Conservation (phyloP, 176 grass and related monocot species). For the Eremochloa ophiuroides region DNA sequence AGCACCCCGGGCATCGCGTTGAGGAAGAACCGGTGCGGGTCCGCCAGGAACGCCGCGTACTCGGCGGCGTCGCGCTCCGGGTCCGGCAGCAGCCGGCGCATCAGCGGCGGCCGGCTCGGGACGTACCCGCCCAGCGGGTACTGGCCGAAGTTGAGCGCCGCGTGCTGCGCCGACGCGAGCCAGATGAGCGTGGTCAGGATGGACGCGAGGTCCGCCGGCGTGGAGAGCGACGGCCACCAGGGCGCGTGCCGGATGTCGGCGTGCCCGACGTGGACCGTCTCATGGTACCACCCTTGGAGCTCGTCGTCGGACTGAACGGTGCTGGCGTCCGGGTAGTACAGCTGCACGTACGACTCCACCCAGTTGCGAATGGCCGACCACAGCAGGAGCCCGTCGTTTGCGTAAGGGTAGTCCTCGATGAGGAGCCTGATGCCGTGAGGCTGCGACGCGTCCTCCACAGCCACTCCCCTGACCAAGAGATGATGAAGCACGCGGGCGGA, state of each 20-base stretch:
- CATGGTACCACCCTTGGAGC: slow-evolving; percentile 88
- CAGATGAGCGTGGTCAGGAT: slow-evolving; percentile 84
- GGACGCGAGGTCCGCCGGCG: slow-evolving; percentile 55
- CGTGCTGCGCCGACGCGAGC: slow-evolving; percentile 97
- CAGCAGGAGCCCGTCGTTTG: slow-evolving; percentile 84
- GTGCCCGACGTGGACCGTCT: slow-evolving; percentile 78
- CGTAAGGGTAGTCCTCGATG: slow-evolving; percentile 89
- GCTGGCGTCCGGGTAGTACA: slow-evolving; percentile 79
- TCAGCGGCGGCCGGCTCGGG: slow-evolving; percentile 84
- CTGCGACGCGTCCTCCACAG: slow-evolving; percentile 60
- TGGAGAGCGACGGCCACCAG: slow-evolving; percentile 79
- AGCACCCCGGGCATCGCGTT: slow-evolving; percentile 79
- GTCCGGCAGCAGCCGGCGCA: slow-evolving; percentile 89
- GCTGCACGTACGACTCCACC: slow-evolving; percentile 80
- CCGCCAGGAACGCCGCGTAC: slow-evolving; percentile 65
- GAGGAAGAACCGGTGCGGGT: slow-evolving; percentile 94
- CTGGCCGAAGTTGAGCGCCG: slow-evolving; percentile 96
- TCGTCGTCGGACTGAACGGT: slow-evolving; percentile 62
- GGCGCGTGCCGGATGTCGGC: slow-evolving; percentile 56
- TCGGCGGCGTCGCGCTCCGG: slow-evolving; percentile 61
- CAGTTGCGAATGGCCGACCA: slow-evolving; percentile 78
- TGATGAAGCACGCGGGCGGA: background rate
- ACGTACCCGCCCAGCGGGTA: slow-evolving; percentile 95
- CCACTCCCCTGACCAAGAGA: slow-evolving; percentile 58
- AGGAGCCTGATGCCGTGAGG: slow-evolving; percentile 80